Evolutionary conservation across 345 rosid genomes (phyloP).

Genomic region (Eucalyptus virginea): DNA sequence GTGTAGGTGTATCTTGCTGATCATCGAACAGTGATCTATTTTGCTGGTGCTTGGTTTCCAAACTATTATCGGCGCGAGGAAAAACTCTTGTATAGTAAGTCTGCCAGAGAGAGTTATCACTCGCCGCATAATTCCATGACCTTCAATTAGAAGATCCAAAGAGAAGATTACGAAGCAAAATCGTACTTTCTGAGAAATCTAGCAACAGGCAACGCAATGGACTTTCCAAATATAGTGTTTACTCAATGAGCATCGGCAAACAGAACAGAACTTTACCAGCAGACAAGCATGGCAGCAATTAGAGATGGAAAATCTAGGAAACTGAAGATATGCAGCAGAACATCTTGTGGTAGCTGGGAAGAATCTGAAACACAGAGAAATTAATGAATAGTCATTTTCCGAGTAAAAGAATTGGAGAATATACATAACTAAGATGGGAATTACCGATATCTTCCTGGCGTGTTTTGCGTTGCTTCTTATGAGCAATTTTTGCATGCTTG

Average conservation of each 20-base stretch:
- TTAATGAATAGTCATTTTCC: not conserved
- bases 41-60: not conserved
- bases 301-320: slow-evolving; percentile 58
- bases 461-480: slow-evolving; percentile 42
- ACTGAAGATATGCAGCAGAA: slow-evolving; percentile 50
- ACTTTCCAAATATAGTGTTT: not conserved
- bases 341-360: slow-evolving; percentile 58
- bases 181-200: not conserved
- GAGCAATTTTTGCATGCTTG: slow-evolving; percentile 71
- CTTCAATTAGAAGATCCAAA: slow-evolving; percentile 21
- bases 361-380: slow-evolving; percentile 19
- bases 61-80: not conserved
- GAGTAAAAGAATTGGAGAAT: not conserved
- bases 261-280: slow-evolving; percentile 33
- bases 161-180: not conserved
- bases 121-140: slow-evolving; percentile 70
- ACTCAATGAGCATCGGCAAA: not conserved
- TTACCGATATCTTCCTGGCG: slow-evolving; percentile 28
- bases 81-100: slow-evolving; percentile 25
- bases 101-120: slow-evolving; percentile 47
- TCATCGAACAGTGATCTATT: not conserved
- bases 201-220: not conserved
- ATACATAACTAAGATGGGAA: not conserved
- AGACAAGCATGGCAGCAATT: slow-evolving; percentile 40
- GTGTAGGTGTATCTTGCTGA: not conserved